Conservation (phyloP, 2,329 filamentous ascomycete genomes). For the Rutstroemia sp. region DNA sequence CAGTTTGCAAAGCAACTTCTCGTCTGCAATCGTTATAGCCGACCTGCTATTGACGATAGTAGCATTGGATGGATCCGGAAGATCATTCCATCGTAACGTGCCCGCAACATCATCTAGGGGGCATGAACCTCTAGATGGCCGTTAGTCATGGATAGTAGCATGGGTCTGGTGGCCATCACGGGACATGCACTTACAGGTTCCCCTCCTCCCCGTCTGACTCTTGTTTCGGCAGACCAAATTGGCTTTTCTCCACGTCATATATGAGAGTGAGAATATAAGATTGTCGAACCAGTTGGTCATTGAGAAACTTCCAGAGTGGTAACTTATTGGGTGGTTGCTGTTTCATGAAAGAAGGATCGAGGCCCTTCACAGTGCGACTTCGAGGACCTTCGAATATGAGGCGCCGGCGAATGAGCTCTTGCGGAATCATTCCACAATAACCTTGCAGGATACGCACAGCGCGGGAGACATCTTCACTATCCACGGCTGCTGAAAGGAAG, state of each 20-base stretch:
- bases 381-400: constrained; percentile 45
- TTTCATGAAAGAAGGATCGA: constrained; percentile 18
- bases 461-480: constrained; percentile 40
- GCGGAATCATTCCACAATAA: constrained; percentile 48
- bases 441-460: constrained; percentile 49
- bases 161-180: not conserved
- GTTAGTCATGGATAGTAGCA: not conserved
- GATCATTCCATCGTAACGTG: constrained; percentile 50
- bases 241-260: constrained; percentile 45
- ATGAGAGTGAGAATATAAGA: constrained; percentile 50
- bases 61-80: constrained; percentile 44
- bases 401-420: constrained; percentile 42
- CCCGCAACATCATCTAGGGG: constrained; percentile 35
- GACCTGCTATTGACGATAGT: constrained; percentile 26
- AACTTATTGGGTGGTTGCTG: constrained; percentile 16
- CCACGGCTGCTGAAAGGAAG: constrained; percentile 48
- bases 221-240: constrained; percentile 35
- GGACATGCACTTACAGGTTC: constrained; percentile 12
- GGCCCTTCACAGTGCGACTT: constrained; percentile 23
- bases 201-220: constrained; percentile 16
- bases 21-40: constrained; percentile 25
- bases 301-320: constrained; percentile 43
- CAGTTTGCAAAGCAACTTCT: constrained; percentile 38
- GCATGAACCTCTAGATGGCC: not conserved
- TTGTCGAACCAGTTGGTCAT: constrained; percentile 47